Evolutionary conservation across 768 basidiomycete species (phyloP).

Genomic region (Dictyophora rubrovolvata): DNA sequence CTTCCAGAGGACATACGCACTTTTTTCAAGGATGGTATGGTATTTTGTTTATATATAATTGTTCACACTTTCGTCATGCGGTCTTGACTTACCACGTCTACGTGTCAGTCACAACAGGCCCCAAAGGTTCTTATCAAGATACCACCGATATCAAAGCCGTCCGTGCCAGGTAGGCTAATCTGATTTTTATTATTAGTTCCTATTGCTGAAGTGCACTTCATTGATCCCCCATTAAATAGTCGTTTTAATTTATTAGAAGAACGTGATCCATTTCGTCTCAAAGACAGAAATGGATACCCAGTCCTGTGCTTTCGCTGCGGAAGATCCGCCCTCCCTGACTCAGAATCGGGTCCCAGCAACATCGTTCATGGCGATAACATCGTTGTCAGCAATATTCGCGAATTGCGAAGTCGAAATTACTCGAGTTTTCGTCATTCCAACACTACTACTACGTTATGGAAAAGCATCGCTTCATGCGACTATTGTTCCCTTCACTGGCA

Average conservation of each 20-base stretch:
- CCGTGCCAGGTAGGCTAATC: constrained; percentile 62
- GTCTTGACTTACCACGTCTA: not conserved
- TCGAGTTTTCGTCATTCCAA: not conserved
- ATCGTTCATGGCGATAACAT: not conserved
- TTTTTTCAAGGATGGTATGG: constrained; percentile 80
- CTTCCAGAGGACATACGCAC: constrained; percentile 75
- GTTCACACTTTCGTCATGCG: not conserved
- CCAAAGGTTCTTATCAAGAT: constrained; percentile 79
- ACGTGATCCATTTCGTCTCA: constrained; percentile 77
- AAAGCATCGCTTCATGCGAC: constrained; percentile 85
- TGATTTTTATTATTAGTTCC: constrained; percentile 10
- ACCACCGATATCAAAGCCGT: constrained; percentile 63
- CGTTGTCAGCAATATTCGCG: not conserved
- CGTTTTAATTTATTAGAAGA: constrained; percentile 87
- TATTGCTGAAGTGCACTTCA: too few species aligned
- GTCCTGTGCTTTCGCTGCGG: constrained; percentile 91
- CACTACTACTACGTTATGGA: constrained; percentile 31
- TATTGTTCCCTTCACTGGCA: constrained; percentile 95
- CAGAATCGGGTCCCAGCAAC: constrained; percentile 1
- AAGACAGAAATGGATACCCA: constrained; percentile 71
- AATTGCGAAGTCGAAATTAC: not conserved
- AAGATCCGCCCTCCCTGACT: constrained; percentile 48
- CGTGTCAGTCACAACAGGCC: constrained; percentile 58
- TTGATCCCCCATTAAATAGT: constrained; percentile 26
- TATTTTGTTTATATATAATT: not conserved